These are phyloP conservation scores for Penicillium capsulatum DNA, from an alignment of 2,329 filamentous ascomycete genomes.

Conservation along the genomic window DNA sequence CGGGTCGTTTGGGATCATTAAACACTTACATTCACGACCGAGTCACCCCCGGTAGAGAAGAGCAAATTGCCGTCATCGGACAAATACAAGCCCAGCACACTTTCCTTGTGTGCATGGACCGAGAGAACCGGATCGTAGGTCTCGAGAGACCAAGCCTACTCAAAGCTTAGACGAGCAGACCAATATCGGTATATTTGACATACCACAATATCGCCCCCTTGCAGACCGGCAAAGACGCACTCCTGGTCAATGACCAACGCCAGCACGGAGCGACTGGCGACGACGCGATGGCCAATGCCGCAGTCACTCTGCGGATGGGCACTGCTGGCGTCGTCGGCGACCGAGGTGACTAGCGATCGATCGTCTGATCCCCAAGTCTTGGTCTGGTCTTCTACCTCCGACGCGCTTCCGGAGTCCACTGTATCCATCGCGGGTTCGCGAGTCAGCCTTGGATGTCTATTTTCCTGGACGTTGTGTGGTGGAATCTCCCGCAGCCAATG, in stretches of 20 bases:
- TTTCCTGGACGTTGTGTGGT: conserved; percentile 6
- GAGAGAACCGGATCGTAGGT: conserved; percentile 76
- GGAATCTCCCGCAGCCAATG: conserved; percentile 8
- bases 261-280: conserved; percentile 51
- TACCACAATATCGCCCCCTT: conserved; percentile 85
- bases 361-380: conserved; percentile 33
- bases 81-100: conserved; percentile 79
- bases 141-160: conserved; percentile 72
- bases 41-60: conserved; percentile 90
- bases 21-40: conserved; percentile 72
- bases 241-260: conserved; percentile 75
- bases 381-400: conserved; percentile 35
- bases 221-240: conserved; percentile 85
- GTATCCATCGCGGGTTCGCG: conserved; percentile 28
- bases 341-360: conserved; percentile 17
- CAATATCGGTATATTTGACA: conserved; percentile 16
- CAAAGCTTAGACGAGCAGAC: too few relatives aligned
- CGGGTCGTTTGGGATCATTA: not conserved
- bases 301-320: conserved; percentile 29
- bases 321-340: conserved; percentile 19
- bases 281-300: conserved; percentile 42
- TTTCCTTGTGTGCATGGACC: conserved; percentile 85
- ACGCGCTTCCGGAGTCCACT: conserved; percentile 35
- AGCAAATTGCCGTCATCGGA: conserved; percentile 70
- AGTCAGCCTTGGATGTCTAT: conserved; percentile 18